Evolutionary conservation across 345 rosid genomes (phyloP).

Genomic region (Arabis alpina): DNA sequence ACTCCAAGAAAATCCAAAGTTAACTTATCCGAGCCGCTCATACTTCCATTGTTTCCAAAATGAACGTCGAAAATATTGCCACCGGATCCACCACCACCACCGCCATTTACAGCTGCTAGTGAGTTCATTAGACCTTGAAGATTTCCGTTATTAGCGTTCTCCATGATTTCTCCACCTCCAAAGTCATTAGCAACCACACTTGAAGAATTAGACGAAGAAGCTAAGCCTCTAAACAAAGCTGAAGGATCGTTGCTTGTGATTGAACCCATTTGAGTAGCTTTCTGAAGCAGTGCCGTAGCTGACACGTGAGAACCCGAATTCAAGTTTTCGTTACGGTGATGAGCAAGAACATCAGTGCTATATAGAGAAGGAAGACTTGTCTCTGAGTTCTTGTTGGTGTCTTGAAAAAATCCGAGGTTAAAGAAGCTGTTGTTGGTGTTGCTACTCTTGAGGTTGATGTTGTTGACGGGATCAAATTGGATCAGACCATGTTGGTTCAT

Average conservation of each 20-base stretch:
- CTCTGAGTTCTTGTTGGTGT: conserved; percentile 39
- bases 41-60: conserved; percentile 40
- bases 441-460: conserved; percentile 37
- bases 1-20: conserved; percentile 88
- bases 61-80: conserved; percentile 41
- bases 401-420: conserved; percentile 65
- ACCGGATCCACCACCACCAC: conserved; percentile 26
- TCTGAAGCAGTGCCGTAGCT: conserved; percentile 83
- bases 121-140: conserved; percentile 76
- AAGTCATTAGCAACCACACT: conserved; percentile 33
- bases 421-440: conserved; percentile 47
- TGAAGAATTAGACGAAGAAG: conserved; percentile 47
- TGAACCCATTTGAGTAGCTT: conserved; percentile 90
- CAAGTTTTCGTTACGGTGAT: conserved; percentile 51
- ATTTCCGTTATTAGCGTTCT: conserved; percentile 50
- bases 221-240: conserved; percentile 58
- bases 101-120: conserved; percentile 39
- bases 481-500: conserved; percentile 39
- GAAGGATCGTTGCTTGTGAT: conserved; percentile 43
- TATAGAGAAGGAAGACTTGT: conserved; percentile 39
- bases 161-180: conserved; percentile 41
- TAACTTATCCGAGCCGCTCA: conserved; percentile 64
- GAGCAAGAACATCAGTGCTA: conserved; percentile 39
- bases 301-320: conserved; percentile 59
- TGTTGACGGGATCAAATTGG: conserved; percentile 41